phyloP scores from a whole-genome alignment of 2,329 filamentous ascomycete genomes.

The Chrysosporium queenslandicum region DNA sequence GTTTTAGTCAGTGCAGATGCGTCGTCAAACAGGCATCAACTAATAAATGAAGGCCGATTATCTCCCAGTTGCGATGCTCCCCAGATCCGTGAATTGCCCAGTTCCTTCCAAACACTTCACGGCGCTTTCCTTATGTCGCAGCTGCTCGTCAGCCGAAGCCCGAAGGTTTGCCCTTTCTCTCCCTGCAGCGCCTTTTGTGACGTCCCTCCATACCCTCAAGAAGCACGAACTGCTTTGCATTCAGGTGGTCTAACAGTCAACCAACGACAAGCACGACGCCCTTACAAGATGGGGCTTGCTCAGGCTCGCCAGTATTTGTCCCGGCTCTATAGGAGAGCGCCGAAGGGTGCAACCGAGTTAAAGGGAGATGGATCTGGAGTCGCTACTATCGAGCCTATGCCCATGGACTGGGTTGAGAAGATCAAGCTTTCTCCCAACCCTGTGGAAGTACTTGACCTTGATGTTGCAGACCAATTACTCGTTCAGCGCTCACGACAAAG shows the following conservation, averaged over 20 bases:
- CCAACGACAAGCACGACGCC: neutral
- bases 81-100: no score
- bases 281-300: slow-evolving; percentile 11
- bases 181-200: neutral
- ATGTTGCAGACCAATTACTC: slow-evolving; percentile 6
- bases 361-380: neutral
- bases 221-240: neutral
- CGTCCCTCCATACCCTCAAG: neutral
- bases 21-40: neutral
- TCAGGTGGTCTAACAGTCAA: neutral
- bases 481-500: slow-evolving; percentile 3
- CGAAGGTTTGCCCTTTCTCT: neutral
- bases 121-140: neutral
- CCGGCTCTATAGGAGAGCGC: slow-evolving; percentile 13
- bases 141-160: neutral
- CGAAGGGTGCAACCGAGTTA: neutral
- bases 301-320: slow-evolving; percentile 16
- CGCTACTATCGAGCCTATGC: neutral
- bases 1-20: neutral
- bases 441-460: neutral
- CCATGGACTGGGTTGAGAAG: neutral
- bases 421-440: neutral
- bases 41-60: no score
- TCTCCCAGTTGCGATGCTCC: no score
- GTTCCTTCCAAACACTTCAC: no score